These are phyloP conservation scores for Ziziphus jujuba DNA, from an alignment of 306 rosid species.

Conservation along the genomic window DNA sequence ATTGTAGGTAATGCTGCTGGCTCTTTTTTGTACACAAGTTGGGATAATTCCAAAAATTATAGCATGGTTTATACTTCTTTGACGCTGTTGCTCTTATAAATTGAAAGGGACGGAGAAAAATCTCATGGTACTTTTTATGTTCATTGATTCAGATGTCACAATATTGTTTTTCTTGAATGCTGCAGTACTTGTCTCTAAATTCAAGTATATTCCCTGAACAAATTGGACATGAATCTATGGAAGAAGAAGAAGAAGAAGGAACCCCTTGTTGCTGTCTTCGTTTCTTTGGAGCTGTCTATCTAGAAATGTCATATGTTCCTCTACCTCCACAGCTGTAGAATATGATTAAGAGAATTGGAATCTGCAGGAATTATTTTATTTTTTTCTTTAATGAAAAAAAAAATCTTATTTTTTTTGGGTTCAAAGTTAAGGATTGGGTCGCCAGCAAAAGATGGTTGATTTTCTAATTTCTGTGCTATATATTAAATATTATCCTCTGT, in stretches of 20 bases:
- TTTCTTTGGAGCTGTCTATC: slow-evolving; percentile 33
- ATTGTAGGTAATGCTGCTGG: slow-evolving; percentile 64
- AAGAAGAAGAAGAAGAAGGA: background rate
- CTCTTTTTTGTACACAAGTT: slow-evolving; percentile 35
- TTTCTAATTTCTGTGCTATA: no score
- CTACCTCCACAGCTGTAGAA: no score
- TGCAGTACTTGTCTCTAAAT: background rate
- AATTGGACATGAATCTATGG: slow-evolving; percentile 24
- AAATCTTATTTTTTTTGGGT: no score
- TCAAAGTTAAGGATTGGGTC: no score
- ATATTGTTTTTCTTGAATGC: background rate
- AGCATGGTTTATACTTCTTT: background rate
- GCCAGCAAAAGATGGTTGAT: no score
- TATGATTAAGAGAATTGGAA: no score
- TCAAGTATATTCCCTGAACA: background rate
- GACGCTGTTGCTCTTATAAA: slow-evolving; percentile 63
- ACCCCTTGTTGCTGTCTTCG: slow-evolving; percentile 23
- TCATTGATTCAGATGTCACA: no score
- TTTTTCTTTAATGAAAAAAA: no score
- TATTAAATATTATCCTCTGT: no score
- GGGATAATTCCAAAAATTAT: slow-evolving; percentile 20
- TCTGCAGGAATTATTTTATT: no score
- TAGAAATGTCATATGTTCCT: slow-evolving; percentile 32
- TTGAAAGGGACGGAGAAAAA: slow-evolving; percentile 51
- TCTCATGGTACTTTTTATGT: slow-evolving; percentile 33